Evolutionary conservation across 2,329 filamentous ascomycete species (phyloP), one percentile per base, ranked within the genome.

Genomic region (Monosporascus ibericus): DNA sequence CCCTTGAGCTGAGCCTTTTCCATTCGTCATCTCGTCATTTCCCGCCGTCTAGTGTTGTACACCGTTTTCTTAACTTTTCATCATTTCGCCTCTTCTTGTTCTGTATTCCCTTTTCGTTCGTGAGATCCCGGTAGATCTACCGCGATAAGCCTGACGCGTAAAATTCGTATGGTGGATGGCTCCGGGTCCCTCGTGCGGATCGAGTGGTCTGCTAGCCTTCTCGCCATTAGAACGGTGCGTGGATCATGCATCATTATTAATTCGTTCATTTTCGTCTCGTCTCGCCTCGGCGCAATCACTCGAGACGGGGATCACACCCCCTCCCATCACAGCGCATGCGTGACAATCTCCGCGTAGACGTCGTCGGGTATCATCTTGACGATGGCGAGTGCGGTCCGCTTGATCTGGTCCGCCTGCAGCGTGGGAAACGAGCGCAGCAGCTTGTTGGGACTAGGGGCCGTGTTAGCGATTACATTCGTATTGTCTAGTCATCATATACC

Each of bases 321-420:
- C 22, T 42, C 40, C 48, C 44, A 24, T 78, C 70, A 92, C 63
- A 87, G 87, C 6, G 92, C 92, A 69, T 99, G 94, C 40, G 80
- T 78, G 49, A 96, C 85, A 64, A 99, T 90, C 68, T 96, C 90
- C 48, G 87, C 85, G 66, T 96, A 99, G 47, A 97, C 78, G 59
- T 95, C 88, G 56, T 91, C 85, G 2, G 94, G 92, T 51, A 99
- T 91, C 76, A 92, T 94, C 61, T 87, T 86, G 53, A 95, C 87
- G 63, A 96, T 87, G 49, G 86, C 85, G 60, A 96, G 84, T 1
- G 92, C 92, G 52, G 95, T 81, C 46, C 84, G 84, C 68, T 95
- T 94, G 64, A 96, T 88, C 59, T 87, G 84, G 61, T 90, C 86
- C 5, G 92, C 88, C 60, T 95, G 85, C 25, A 96, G 76, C 5